A percentile compares a stretch with the other conserved stretches of the same genome.
Conservation (phyloP, 129 eudicot species). For the Scalesia atractyloides region DNA sequence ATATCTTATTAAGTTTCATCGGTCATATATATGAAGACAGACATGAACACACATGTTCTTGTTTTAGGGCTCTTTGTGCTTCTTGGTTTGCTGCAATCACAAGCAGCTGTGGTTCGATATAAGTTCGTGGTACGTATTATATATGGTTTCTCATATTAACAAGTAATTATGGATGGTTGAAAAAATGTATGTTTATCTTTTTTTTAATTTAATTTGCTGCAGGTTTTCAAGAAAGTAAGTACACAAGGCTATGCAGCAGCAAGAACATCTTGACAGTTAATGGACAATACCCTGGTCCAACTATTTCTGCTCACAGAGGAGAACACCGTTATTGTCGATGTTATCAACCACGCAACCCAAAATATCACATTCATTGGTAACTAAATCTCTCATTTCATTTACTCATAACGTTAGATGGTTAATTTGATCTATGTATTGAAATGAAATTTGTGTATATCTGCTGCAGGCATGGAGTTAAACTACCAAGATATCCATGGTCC, state of each 20-base stretch:
- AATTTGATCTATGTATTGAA: no score
- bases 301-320: constrained; percentile 40
- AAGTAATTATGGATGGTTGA: background rate
- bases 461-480: constrained; percentile 64
- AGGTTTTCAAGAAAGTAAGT: constrained; percentile 46
- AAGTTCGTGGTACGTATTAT: constrained; percentile 17
- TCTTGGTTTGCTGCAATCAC: constrained; percentile 15
- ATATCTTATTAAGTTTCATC: no score
- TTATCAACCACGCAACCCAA: constrained; percentile 37
- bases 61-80: constrained; percentile 10
- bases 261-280: constrained; percentile 55
- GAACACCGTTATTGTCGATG: constrained; percentile 49
- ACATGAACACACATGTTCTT: constrained; percentile 21
- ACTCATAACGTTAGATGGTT: background rate
- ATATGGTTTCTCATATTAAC: background rate
- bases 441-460: no score
- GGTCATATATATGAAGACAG: background rate
- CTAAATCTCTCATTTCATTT: background rate
- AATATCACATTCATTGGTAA: constrained; percentile 59
- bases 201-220: constrained; percentile 13
- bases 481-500: constrained; percentile 64
- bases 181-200: background rate
- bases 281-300: constrained; percentile 58
- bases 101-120: constrained; percentile 21
- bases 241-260: constrained; percentile 47